A percentile compares a stretch with the other conserved stretches of the same genome.
Conservation (phyloP, 2,329 filamentous ascomycete genomes). For the Ophiostoma novo-ulmi region DNA sequence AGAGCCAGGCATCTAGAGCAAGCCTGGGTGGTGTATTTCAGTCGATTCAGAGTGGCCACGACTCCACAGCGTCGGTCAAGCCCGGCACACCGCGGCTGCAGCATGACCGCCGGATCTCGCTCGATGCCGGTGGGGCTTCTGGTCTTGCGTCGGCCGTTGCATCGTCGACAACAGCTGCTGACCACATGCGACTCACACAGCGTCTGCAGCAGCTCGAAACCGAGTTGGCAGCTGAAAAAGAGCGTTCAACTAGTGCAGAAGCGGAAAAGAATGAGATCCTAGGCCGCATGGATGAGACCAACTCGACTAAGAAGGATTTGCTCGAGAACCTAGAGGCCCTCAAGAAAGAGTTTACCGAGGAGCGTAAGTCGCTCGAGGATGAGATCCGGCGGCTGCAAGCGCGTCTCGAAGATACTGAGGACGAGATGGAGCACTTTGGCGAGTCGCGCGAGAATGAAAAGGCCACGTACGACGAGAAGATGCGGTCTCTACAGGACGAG, state of each 20-base stretch:
- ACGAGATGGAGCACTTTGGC: constrained; percentile 79
- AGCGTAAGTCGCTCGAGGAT: constrained; percentile 74
- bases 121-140: constrained; percentile 37
- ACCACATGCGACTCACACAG: constrained; percentile 37
- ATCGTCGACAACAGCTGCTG: constrained; percentile 26
- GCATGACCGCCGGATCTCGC: constrained; percentile 44
- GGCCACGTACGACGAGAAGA: constrained; percentile 61
- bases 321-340: constrained; percentile 91
- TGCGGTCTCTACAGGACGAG: constrained; percentile 65
- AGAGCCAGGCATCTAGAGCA: constrained; percentile 56
- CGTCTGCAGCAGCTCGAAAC: constrained; percentile 43
- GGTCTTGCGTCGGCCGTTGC: constrained; percentile 3
- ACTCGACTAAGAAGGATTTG: constrained; percentile 88
- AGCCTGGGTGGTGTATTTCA: constrained; percentile 54
- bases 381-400: constrained; percentile 73
- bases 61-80: constrained; percentile 46
- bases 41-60: constrained; percentile 40
- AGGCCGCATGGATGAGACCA: constrained; percentile 73
- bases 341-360: constrained; percentile 79
- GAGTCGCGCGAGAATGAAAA: constrained; percentile 81
- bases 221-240: constrained; percentile 61
- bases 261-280: constrained; percentile 64
- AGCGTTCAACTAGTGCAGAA: constrained; percentile 57
- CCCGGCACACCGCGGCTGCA: constrained; percentile 34
- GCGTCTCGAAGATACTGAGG: constrained; percentile 81